Evolutionary conservation across 192 early-diverging fungal species (phyloP).

Genomic region (Mycoemilia scoparia): DNA sequence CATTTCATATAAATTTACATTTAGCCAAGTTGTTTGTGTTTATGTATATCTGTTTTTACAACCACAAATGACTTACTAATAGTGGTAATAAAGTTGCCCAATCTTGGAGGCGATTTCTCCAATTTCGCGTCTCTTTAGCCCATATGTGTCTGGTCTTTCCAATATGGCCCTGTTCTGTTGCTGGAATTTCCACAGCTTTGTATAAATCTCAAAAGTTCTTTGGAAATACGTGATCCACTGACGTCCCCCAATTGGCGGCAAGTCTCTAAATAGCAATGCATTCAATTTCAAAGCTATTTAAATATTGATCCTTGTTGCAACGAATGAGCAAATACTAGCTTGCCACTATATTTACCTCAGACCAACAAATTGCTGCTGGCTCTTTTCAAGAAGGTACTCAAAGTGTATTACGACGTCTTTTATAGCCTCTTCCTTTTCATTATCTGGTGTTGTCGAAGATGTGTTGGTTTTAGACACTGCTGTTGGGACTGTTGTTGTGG

Average conservation of each 20-base stretch:
- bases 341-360: slow-evolving; percentile 51
- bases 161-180: slow-evolving; percentile 68
- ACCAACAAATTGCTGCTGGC: slow-evolving; percentile 89
- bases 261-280: too few relatives aligned
- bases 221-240: slow-evolving; percentile 83
- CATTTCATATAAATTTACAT: too few relatives aligned
- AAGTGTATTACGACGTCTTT: slow-evolving; percentile 61
- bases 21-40: neutral
- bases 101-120: slow-evolving; percentile 98
- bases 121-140: slow-evolving; percentile 91
- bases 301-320: too few relatives aligned
- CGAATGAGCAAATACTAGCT: too few relatives aligned
- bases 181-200: slow-evolving; percentile 93
- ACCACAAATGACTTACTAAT: too few relatives aligned
- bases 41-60: neutral
- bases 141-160: slow-evolving; percentile 78
- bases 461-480: slow-evolving; percentile 1
- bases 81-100: slow-evolving; percentile 75
- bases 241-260: slow-evolving; percentile 28
- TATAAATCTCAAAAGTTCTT: slow-evolving; percentile 94
- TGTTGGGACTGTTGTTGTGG: neutral
- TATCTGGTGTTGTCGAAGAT: slow-evolving; percentile 2
- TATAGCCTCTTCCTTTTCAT: slow-evolving; percentile 18
- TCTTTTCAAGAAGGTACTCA: slow-evolving; percentile 88
- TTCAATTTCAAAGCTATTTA: too few relatives aligned